Evolutionary conservation across 2,329 filamentous ascomycete genomes (phyloP).

Genomic region (Cercospora sp.): DNA sequence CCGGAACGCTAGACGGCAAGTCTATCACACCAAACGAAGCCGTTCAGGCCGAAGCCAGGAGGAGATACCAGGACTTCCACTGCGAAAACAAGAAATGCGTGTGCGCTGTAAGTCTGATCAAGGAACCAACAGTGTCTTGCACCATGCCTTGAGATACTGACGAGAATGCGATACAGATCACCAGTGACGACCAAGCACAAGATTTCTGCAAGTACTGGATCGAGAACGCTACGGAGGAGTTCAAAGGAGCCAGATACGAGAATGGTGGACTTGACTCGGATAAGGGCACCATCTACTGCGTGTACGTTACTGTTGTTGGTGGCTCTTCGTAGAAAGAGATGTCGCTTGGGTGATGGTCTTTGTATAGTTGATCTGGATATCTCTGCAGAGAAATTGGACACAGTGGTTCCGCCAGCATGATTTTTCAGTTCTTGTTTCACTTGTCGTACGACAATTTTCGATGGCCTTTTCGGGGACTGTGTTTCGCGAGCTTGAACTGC

Average conservation of each 20-base stretch:
- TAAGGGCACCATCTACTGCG: constrained; percentile 21
- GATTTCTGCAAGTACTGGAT: constrained; percentile 17
- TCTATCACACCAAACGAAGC: constrained; percentile 18
- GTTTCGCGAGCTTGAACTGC: too few relatives aligned
- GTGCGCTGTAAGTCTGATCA: constrained; percentile 5
- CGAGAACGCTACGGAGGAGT: constrained; percentile 19
- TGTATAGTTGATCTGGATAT: neutral
- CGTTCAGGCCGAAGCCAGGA: constrained; percentile 18
- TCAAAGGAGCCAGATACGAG: constrained; percentile 17
- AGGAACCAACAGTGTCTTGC: too few relatives aligned
- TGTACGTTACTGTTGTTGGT: constrained; percentile 7
- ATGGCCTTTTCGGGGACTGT: too few relatives aligned
- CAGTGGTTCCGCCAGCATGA: too few relatives aligned
- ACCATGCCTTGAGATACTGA: too few relatives aligned
- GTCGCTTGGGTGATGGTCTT: neutral
- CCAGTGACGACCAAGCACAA: constrained; percentile 15
- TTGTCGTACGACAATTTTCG: too few relatives aligned
- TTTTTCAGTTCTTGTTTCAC: too few relatives aligned
- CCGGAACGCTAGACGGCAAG: constrained; percentile 8
- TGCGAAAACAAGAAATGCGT: constrained; percentile 8
- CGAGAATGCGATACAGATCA: neutral
- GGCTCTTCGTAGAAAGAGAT: neutral
- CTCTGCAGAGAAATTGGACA: neutral
- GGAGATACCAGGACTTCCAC: constrained; percentile 21
- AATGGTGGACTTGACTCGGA: constrained; percentile 24